Evolutionary conservation across 257 asterid genomes (phyloP).

Genomic region (Rhazya stricta): DNA sequence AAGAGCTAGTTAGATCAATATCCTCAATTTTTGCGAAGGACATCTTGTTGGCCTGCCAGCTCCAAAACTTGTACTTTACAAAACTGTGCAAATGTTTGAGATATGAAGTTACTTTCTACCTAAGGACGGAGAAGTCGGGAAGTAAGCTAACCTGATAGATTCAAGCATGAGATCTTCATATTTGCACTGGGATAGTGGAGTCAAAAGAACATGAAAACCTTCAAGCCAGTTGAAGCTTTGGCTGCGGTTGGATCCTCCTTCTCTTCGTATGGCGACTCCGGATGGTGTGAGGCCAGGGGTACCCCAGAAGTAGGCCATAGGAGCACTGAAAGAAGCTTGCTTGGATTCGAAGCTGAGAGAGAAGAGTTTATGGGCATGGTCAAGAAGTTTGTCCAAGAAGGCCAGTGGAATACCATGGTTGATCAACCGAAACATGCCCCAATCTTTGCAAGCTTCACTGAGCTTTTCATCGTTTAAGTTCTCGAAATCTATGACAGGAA

Average conservation of each 20-base stretch:
- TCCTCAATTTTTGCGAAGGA: not conserved
- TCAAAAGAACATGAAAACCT: constrained; percentile 59
- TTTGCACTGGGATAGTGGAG: constrained; percentile 21
- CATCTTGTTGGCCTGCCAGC: not conserved
- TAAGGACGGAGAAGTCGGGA: not conserved
- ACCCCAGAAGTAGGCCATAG: constrained; percentile 78
- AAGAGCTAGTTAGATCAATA: not conserved
- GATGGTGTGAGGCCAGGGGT: constrained; percentile 47
- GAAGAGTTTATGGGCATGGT: constrained; percentile 40
- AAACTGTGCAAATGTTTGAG: not conserved
- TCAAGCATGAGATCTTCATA: constrained; percentile 45
- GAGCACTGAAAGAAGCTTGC: constrained; percentile 30
- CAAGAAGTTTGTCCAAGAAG: constrained; percentile 41
- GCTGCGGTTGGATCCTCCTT: not conserved
- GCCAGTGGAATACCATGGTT: constrained; percentile 66
- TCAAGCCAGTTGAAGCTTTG: constrained; percentile 60
- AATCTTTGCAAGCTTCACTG: constrained; percentile 49
- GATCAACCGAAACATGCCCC: constrained; percentile 82
- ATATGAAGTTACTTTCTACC: not conserved
- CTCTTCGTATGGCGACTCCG: constrained; percentile 31
- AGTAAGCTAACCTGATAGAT: constrained; percentile 51
- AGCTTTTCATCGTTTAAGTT: constrained; percentile 25
- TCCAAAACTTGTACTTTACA: not conserved
- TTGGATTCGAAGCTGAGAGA: constrained; percentile 46
- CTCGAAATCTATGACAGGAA: constrained; percentile 60